phyloP scores from a whole-genome alignment of 2,329 filamentous ascomycete genomes.

The Colletotrichum truncatum region DNA sequence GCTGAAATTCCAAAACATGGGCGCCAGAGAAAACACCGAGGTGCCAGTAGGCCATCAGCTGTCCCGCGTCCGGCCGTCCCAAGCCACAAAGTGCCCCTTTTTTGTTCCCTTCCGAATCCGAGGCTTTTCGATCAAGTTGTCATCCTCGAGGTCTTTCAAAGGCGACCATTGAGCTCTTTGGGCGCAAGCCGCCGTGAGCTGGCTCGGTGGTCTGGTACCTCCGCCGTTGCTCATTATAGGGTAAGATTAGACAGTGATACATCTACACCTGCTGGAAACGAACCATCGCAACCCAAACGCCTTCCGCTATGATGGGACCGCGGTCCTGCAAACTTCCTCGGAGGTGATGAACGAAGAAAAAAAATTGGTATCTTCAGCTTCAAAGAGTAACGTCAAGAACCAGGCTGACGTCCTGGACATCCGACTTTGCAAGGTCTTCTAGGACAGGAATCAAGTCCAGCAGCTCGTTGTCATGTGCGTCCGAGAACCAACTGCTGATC shows the following conservation, averaged over 20 bases:
- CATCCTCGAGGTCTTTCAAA: conserved; percentile 26
- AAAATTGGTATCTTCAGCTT: conserved; percentile 46
- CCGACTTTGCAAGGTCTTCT: conserved; percentile 89
- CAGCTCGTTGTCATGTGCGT: conserved; percentile 98
- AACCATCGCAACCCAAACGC: conserved; percentile 61
- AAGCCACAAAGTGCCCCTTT: conserved; percentile 36
- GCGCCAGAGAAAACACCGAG: conserved; percentile 14
- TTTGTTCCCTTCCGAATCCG: conserved; percentile 42
- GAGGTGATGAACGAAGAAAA: conserved; percentile 41
- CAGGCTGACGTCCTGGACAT: conserved; percentile 95
- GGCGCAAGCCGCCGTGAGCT: conserved; percentile 31
- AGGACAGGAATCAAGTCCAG: conserved; percentile 97
- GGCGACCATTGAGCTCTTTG: conserved; percentile 32
- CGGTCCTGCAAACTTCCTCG: conserved; percentile 32
- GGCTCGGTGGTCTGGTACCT: conserved; percentile 26
- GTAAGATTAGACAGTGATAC: conserved; percentile 62
- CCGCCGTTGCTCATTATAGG: conserved; percentile 43
- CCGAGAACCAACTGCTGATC: conserved; percentile 99
- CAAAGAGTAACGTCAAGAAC: conserved; percentile 90
- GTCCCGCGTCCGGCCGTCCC: conserved; percentile 30
- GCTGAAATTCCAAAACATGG: conserved; percentile 1
- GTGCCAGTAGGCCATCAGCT: conserved; percentile 25
- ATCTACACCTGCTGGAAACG: conserved; percentile 57
- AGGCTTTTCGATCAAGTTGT: conserved; percentile 41
- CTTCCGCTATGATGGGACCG: conserved; percentile 60